Evolutionary conservation across 768 basidiomycete species (phyloP).

Genomic region (Mycena haematopus): DNA sequence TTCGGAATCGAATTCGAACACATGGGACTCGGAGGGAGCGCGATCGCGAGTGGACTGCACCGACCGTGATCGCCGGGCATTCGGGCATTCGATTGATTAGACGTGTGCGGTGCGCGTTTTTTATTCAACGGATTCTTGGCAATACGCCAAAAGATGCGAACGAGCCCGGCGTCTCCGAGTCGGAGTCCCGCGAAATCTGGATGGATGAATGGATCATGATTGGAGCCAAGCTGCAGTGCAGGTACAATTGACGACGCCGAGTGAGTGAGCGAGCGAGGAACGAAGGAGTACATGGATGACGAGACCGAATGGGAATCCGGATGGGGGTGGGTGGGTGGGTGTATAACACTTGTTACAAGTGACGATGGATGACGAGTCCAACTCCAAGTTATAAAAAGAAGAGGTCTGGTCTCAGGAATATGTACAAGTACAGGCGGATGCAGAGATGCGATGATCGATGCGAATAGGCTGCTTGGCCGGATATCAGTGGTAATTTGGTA

Average conservation of each 20-base stretch:
- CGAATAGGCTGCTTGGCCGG: conserved; percentile 26
- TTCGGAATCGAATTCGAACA: not conserved
- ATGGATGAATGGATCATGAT: too few species aligned
- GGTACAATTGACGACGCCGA: conserved; percentile 20
- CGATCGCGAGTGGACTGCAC: not conserved
- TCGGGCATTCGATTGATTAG: conserved; percentile 5
- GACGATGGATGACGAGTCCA: not conserved
- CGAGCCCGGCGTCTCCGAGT: too few species aligned
- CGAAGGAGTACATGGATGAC: too few species aligned
- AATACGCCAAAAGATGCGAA: too few species aligned
- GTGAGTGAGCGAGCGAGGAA: too few species aligned
- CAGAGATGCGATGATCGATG: conserved; percentile 4
- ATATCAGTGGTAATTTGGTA: conserved; percentile 22
- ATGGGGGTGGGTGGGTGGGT: not conserved
- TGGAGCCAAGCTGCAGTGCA: too few species aligned
- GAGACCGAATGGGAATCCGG: conserved; percentile 16
- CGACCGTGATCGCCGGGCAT: conserved; percentile 17
- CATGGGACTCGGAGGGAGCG: not conserved
- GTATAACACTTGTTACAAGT: conserved; percentile 20
- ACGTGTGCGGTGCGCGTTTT: not conserved
- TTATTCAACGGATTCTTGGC: too few species aligned
- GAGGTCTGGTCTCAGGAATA: conserved; percentile 22
- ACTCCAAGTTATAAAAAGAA: conserved; percentile 15
- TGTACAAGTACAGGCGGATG: conserved; percentile 26
- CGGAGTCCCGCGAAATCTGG: too few species aligned